Conservation (phyloP, 1,284 basidiomycete genomes). For the Apiotrichum laibachii region DNA sequence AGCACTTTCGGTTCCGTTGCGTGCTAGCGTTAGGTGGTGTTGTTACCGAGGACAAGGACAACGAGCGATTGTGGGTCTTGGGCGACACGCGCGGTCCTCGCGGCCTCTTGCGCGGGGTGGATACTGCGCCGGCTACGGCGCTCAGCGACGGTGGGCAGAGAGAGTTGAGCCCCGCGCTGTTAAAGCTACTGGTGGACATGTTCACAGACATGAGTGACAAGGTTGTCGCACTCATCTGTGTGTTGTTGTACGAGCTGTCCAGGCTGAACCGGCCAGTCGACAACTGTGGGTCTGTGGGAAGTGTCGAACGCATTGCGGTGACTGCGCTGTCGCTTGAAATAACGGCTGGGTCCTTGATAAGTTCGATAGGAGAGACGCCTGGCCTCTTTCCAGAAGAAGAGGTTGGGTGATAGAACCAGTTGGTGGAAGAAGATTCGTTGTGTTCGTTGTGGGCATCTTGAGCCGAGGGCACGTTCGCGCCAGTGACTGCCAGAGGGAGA, state of each 20-base stretch:
- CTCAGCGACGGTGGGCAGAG: neutral
- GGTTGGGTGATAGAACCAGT: no score
- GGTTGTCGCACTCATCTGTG: neutral
- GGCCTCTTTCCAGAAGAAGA: no score
- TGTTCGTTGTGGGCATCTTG: no score
- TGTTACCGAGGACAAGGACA: neutral
- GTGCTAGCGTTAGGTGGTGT: neutral
- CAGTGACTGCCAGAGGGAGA: neutral
- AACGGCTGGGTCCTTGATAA: no score
- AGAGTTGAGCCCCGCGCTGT: neutral
- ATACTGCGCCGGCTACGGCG: neutral
- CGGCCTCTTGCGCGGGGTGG: neutral
- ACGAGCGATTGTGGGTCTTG: neutral
- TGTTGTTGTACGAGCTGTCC: neutral
- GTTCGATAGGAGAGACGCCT: no score
- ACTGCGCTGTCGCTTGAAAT: no score
- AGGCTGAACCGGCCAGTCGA: no score
- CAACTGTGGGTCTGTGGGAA: no score
- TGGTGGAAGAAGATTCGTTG: no score
- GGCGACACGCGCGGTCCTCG: neutral
- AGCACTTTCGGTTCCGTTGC: neutral
- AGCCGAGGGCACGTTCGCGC: no score
- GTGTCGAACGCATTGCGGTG: no score
- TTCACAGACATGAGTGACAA: neutral
- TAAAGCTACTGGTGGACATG: neutral